Evolutionary conservation across 176 grass and related monocot genomes (phyloP).

Genomic region (Eleusine coracana): DNA sequence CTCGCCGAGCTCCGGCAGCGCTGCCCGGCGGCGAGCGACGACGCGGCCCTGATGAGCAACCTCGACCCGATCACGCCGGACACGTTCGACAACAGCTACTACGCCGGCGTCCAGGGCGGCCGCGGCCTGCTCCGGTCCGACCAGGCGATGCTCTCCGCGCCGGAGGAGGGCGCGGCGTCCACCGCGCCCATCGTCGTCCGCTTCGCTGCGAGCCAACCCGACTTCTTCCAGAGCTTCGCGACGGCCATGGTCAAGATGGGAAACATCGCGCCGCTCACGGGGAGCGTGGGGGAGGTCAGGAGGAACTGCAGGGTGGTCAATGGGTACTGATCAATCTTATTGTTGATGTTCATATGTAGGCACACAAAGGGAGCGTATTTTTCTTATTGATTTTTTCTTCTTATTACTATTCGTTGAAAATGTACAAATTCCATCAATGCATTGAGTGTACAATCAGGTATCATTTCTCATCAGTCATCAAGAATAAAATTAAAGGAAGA

Average conservation of each 20-base stretch:
- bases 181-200: slow-evolving; percentile 46
- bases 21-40: slow-evolving; percentile 49
- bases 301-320: slow-evolving; percentile 68
- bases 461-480: neutral
- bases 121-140: slow-evolving; percentile 71
- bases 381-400: neutral
- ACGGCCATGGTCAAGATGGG: slow-evolving; percentile 86
- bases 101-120: slow-evolving; percentile 43
- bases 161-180: slow-evolving; percentile 33
- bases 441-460: neutral
- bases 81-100: slow-evolving; percentile 77
- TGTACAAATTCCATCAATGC: slow-evolving; percentile 4
- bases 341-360: neutral
- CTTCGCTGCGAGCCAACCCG: slow-evolving; percentile 54
- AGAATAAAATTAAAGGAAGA: too few relatives aligned
- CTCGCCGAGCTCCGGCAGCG: slow-evolving; percentile 33
- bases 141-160: slow-evolving; percentile 61
- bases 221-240: slow-evolving; percentile 70
- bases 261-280: slow-evolving; percentile 60
- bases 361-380: too few relatives aligned
- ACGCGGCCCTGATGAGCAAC: slow-evolving; percentile 50
- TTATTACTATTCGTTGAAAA: neutral
- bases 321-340: neutral
- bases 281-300: slow-evolving; percentile 64
- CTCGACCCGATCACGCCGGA: slow-evolving; percentile 64